Evolutionary conservation across 192 early-diverging fungal genomes (phyloP), one percentile per base, ranked within the genome.

Genomic region (Coemansia sp.): DNA sequence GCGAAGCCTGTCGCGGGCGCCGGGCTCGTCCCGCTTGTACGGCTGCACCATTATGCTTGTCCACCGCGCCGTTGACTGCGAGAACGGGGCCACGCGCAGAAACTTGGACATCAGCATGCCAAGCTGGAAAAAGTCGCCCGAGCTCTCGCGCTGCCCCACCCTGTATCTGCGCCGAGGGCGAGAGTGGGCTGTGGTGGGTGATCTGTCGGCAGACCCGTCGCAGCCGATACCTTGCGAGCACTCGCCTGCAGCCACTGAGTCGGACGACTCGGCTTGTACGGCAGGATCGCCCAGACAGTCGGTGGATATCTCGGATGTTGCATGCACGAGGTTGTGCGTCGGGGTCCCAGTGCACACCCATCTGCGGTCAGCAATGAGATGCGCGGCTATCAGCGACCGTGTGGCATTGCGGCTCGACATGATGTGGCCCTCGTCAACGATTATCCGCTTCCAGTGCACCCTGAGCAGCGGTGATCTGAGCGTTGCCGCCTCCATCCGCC

Each of bases 371-470:
- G 76, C 80, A 61, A 86, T 82, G 26, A 94, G 75, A 16, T 86
- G 78, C 7, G 86, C 70, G 5, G 89, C 88, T 21, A 90, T 65
- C 8, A 83, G 67, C 7, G 82, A 76, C 40, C 80, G 63, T 10
- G 72, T 64, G 71, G 87, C 65, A 65, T 77, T 63, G 74, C 73
- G 82, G 15, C 78, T 60, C 5, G 86, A 84, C 86, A 95, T 84
- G 41, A 83, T 80, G 55, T 94, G 91, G 8, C 93, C 93, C 62
- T 95, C 93, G 62, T 95, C 93, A 11, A 94, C 88, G 61, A 95
- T 89, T 21, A 95, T 63, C 19, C 93, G 78, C 60, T 91, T 87
- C 91, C 91, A 95, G 18, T 87, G 87, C 2, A 95, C 79, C 19
- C 86, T 82, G 45, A 89, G 82, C 6, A 95, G 72, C 21, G 93